Evolutionary conservation across 2,329 filamentous ascomycete genomes (phyloP).

Genomic region (Exserohilum turcica): DNA sequence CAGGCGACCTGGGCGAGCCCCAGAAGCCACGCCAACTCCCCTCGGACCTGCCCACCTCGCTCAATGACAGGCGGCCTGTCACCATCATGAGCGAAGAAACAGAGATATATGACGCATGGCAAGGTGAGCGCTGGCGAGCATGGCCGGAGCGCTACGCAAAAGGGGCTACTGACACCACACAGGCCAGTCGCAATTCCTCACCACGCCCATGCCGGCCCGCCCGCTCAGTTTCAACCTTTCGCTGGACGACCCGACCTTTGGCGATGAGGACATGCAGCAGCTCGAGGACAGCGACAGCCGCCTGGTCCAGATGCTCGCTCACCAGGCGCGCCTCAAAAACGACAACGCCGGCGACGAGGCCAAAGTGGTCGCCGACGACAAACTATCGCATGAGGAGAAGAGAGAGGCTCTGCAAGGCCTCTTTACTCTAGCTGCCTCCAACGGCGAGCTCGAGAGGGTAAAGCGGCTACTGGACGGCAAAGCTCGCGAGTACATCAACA

Average conservation of each 20-base stretch:
- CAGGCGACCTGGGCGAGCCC: slow-evolving; percentile 35
- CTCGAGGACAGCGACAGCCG: slow-evolving; percentile 81
- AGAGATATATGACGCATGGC: slow-evolving; percentile 99
- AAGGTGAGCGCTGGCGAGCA: slow-evolving; percentile 67
- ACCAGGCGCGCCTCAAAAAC: slow-evolving; percentile 84
- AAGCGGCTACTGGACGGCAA: slow-evolving; percentile 74
- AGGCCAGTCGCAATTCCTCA: slow-evolving; percentile 97
- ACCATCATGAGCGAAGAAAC: slow-evolving; percentile 76
- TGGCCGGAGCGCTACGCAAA: slow-evolving; percentile 8
- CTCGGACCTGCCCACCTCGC: slow-evolving; percentile 83
- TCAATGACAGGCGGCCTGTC: slow-evolving; percentile 82
- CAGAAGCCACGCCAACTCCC: slow-evolving; percentile 64
- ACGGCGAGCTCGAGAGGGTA: slow-evolving; percentile 86
- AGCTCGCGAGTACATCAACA: slow-evolving; percentile 76
- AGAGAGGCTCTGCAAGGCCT: slow-evolving; percentile 80
- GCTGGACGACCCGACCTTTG: slow-evolving; percentile 76
- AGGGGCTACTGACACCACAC: slow-evolving; percentile 10
- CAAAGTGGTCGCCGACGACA: slow-evolving; percentile 74
- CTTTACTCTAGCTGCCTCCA: slow-evolving; percentile 93
- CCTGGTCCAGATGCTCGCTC: slow-evolving; percentile 93
- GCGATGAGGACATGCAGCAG: slow-evolving; percentile 64
- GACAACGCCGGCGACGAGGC: slow-evolving; percentile 74
- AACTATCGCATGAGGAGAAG: slow-evolving; percentile 77
- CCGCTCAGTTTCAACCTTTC: slow-evolving; percentile 85
- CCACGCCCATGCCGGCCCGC: slow-evolving; percentile 81